phyloP scores from a whole-genome alignment of 352 stramenopile species.

The Blastocystis sp. region DNA sequence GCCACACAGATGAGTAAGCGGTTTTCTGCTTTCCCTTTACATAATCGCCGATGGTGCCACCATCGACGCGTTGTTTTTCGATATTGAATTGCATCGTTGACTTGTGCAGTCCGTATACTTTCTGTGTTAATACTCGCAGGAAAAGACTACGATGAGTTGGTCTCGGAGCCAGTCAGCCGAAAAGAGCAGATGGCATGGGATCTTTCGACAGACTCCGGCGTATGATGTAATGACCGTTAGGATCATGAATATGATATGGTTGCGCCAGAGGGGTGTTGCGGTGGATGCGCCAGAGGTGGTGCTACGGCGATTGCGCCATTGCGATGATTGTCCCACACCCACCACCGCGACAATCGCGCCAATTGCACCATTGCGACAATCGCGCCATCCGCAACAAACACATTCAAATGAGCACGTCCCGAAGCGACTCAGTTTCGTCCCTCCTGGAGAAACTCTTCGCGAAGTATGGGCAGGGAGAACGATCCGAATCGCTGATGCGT shows the following conservation, averaged over 20 bases:
- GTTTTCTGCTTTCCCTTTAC: slow-evolving; percentile 5
- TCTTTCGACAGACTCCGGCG: not conserved
- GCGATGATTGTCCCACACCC: no score
- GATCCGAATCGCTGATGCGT: not conserved
- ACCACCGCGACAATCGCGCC: no score
- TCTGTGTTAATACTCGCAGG: not conserved
- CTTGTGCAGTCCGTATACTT: not conserved
- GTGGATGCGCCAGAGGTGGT: no score
- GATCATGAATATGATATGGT: not conserved
- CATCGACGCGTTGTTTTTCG: not conserved
- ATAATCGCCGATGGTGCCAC: not conserved
- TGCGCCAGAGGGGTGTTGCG: no score
- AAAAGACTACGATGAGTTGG: not conserved
- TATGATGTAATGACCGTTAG: not conserved
- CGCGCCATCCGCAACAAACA: no score
- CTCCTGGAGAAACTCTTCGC: not conserved
- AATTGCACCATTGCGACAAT: no score
- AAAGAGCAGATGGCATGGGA: not conserved
- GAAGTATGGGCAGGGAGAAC: not conserved
- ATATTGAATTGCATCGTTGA: not conserved
- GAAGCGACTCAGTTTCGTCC: slow-evolving; percentile 5
- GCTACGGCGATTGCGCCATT: no score
- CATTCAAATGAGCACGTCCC: not conserved
- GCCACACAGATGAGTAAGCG: not conserved
- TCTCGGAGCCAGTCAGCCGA: not conserved